These are phyloP conservation scores for Leptographium radiaticola DNA, from an alignment of 2,329 filamentous ascomycete species.

Conservation along the genomic window DNA sequence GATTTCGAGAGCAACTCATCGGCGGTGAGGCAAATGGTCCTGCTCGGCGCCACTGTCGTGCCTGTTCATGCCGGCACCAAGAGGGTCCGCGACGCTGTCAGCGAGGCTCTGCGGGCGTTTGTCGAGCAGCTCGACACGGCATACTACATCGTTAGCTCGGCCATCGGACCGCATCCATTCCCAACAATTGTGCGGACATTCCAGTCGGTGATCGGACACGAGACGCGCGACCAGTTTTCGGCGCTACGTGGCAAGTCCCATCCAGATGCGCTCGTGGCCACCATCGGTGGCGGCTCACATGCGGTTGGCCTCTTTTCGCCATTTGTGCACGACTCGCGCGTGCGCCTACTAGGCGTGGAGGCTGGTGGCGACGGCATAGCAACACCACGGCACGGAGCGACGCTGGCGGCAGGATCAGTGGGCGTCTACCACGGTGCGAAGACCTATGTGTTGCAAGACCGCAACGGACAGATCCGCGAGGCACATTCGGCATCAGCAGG, in stretches of 20 bases:
- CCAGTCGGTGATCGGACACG: conserved; percentile 89
- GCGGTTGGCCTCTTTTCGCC: conserved; percentile 98
- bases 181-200: conserved; percentile 95
- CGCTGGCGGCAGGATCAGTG: conserved; percentile 75
- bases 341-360: conserved; percentile 87
- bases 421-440: conserved; percentile 92
- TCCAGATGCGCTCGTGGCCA: conserved; percentile 91
- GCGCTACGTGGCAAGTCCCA: conserved; percentile 67
- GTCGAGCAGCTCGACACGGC: conserved; percentile 89
- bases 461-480: conserved; percentile 83
- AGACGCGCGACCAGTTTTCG: conserved; percentile 87
- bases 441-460: conserved; percentile 88
- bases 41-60: conserved; percentile 84
- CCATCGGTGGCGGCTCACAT: conserved; percentile 90
- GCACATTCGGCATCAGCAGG: conserved; percentile 96
- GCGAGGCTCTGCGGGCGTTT: conserved; percentile 90
- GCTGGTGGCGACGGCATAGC: conserved; percentile 88
- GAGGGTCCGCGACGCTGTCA: conserved; percentile 77
- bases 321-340: conserved; percentile 71
- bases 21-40: conserved; percentile 90
- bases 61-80: conserved; percentile 83
- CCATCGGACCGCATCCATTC: conserved; percentile 95
- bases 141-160: conserved; percentile 96
- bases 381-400: conserved; percentile 75
- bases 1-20: conserved; percentile 22